Base-by-base conservation (phyloP, 495 filamentous ascomycete species). In the Neurospora sp. region DNA sequence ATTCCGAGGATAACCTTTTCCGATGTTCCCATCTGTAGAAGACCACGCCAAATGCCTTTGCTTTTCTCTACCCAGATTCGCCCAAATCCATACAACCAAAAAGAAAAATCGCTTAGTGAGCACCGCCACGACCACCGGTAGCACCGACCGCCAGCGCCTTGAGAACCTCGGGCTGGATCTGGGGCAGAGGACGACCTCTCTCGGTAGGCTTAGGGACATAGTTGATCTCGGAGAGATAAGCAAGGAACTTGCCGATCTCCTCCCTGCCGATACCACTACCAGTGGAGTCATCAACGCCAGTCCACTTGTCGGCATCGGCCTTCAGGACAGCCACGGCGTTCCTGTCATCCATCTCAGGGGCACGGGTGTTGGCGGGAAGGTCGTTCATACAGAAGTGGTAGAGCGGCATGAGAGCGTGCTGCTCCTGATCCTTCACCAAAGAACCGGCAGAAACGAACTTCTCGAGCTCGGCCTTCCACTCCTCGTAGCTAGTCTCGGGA, bases 371-470 rank as follows among this genome's bases (percentile, higher is more conserved):
- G 10, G 87, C 87, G 0, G 94, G 94, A 10, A 98, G 88, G 77
- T 97, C 91, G 21, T 88, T 87, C 38, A 89, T 91, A 54, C 92
- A 92, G 79, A 96, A 95, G 81, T 97, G 92, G 78, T 92, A 94
- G 36, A 97, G 88, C 2, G 94, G 93, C 88, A 96, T 91, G 74
- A 93, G 83, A n/a, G 92, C 91, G 77, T 90, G 88, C 81, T 92
- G 89, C 69, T 89, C 86, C 70, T 88, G 85, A 69, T 89, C 85
- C 77, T 86, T 85, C 77, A 84, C 79, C 4, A 82, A 69, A 11
- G 81, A 74, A 69, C 82, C 86, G 11, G 85, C 85, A 39, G 87
- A 86, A 73, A 92, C 91, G 76, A 91, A 92, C 70, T 84, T 83
- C 78, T 92, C 88, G 11, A 93, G 82, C 74, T 83, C 82, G 31